Conservation (phyloP, 2,329 filamentous ascomycete genomes). For the Fusarium buxicola region DNA sequence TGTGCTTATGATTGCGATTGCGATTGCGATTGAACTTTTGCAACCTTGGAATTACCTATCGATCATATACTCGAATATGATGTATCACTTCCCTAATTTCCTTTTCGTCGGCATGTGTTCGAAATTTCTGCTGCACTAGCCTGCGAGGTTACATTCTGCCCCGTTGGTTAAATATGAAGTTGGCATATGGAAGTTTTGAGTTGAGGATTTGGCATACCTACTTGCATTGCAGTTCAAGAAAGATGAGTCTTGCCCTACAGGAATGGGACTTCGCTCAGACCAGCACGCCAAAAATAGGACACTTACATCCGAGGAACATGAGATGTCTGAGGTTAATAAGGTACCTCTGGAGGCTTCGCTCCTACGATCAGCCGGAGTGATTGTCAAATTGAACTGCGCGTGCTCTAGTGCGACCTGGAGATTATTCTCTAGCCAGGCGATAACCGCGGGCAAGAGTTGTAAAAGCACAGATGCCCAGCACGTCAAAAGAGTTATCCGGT, state of each 20-base stretch:
- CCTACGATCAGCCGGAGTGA: background rate
- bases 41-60: constrained; percentile 10
- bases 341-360: background rate
- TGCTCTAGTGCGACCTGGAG: background rate
- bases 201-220: background rate
- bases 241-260: background rate
- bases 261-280: background rate
- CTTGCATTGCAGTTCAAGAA: constrained; percentile 3
- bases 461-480: constrained; percentile 4
- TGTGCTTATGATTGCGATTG: constrained; percentile 9
- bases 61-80: constrained; percentile 7
- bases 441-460: constrained; percentile 5
- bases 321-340: background rate
- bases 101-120: constrained; percentile 4
- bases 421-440: background rate
- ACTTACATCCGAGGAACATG: background rate
- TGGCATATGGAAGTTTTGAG: background rate
- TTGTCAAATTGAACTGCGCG: background rate
- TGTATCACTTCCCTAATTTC: constrained; percentile 4
- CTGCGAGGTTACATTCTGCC: constrained; percentile 8
- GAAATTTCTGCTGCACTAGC: background rate
- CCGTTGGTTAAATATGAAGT: constrained; percentile 1
- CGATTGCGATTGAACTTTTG: too few species aligned
- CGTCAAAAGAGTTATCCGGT: background rate
- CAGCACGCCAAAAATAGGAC: constrained; percentile 6